Conservation (phyloP, 1,284 basidiomycete genomes). For the Cystobasidium pallidum region DNA sequence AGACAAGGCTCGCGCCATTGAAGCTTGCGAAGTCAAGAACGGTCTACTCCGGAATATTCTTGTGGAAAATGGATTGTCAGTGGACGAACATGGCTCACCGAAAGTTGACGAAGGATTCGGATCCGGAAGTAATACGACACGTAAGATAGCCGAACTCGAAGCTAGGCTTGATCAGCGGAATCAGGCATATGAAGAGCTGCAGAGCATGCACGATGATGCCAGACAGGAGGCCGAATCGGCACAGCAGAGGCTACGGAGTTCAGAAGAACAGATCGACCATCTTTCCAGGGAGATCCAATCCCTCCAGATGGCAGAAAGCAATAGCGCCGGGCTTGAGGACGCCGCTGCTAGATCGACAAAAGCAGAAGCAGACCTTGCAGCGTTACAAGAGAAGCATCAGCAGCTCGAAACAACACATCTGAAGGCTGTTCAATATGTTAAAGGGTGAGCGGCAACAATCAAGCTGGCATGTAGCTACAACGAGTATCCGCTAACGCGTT, state of each 20-base stretch:
- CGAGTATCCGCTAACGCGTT: background rate
- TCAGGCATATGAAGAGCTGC: constrained; percentile 45
- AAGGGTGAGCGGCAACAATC: constrained; percentile 39
- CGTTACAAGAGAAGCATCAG: constrained; percentile 50
- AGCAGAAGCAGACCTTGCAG: constrained; percentile 50
- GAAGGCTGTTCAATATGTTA: constrained; percentile 56
- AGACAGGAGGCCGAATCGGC: constrained; percentile 43
- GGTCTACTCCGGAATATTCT: constrained; percentile 83
- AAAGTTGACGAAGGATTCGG: constrained; percentile 58
- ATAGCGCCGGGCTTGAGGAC: constrained; percentile 32
- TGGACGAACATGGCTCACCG: constrained; percentile 65
- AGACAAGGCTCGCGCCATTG: constrained; percentile 69
- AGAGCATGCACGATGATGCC: constrained; percentile 47
- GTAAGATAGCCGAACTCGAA: constrained; percentile 73
- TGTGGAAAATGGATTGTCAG: constrained; percentile 79
- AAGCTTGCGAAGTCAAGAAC: constrained; percentile 75
- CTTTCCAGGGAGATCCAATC: constrained; percentile 45
- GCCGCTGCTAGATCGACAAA: constrained; percentile 45
- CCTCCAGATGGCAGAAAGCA: constrained; percentile 9
- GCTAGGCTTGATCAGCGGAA: constrained; percentile 64
- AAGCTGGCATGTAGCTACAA: background rate
- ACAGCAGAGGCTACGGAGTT: constrained; percentile 29
- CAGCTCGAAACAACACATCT: constrained; percentile 53
- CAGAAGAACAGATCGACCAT: constrained; percentile 46
- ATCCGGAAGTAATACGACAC: constrained; percentile 59